Percentiles rank a stretch among this genome's conserved stretches.
phyloP scores from a whole-genome alignment of 257 asterid genomes.

The Cruciata laevipes region DNA sequence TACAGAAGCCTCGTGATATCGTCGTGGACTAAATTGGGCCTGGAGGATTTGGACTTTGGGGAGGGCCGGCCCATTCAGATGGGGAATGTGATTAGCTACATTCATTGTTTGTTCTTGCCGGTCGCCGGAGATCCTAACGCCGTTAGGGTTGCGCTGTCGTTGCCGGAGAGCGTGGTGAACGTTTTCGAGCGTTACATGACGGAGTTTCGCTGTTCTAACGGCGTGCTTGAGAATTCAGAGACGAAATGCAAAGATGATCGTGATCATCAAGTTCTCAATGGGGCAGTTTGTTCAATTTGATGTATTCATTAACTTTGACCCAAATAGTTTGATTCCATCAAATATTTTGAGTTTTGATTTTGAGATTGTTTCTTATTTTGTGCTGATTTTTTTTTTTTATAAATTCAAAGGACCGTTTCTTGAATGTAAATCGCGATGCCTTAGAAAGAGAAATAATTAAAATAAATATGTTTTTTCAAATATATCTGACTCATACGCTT shows the following conservation, averaged over 20 bases:
- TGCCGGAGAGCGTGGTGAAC: constrained; percentile 47
- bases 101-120: constrained; percentile 67
- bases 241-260: constrained; percentile 17
- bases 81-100: constrained; percentile 68
- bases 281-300: constrained; percentile 25
- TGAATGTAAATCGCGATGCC: no score
- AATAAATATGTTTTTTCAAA: no score
- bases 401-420: no score
- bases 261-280: constrained; percentile 18
- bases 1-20: constrained; percentile 64
- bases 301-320: neutral
- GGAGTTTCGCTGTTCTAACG: constrained; percentile 16
- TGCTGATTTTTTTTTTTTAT: no score
- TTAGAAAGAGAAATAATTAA: no score
- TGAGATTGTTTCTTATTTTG: neutral
- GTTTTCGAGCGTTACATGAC: constrained; percentile 61
- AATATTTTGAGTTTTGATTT: neutral
- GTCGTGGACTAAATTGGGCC: constrained; percentile 71
- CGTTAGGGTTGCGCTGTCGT: constrained; percentile 53
- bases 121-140: constrained; percentile 38
- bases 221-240: constrained; percentile 26
- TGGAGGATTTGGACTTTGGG: constrained; percentile 78
- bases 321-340: neutral
- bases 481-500: no score
- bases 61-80: constrained; percentile 61